Base-by-base conservation (phyloP, 768 basidiomycete species). In the Postia placenta region DNA sequence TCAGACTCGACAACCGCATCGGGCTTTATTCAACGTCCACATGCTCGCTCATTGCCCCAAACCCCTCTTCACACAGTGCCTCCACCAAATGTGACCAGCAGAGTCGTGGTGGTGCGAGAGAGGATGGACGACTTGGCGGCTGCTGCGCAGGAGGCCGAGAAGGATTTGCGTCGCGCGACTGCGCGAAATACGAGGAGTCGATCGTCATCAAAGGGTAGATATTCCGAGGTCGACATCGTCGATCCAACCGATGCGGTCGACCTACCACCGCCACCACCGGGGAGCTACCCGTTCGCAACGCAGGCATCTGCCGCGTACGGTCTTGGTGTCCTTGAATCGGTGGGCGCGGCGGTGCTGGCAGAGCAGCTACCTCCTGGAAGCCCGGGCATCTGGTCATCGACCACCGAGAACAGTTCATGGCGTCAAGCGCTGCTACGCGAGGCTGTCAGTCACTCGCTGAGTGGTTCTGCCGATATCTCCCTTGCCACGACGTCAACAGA, bases 201-300 rank as follows among this genome's bases (percentile, higher is more conserved):
- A 25, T 66, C 71, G n/a, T 70, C 73, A 51, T 67, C 66, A 45
- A 62, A 59, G 37, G 67, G 66, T 52, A 59, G 64, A 43, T 58
- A 64, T 45, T 55, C 61, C n/a, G 64, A 74, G 53, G 75, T 80
- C 60, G 71, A 81, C 57, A 73, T 86, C 47, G 81, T 91, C 56
- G 89, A 92, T 66, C 89, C 89, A 11, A 92, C 89, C 22, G 90
- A 91, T 58, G 77, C 76, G 22, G 88, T 92, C 28, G 89, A 92
- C 60, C 61, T 91, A 27, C 89, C 89, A 0, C 81, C 74, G 4
- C 83, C 81, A 11, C 83, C 80, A 5, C 79, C 83, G 28, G 70
- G 81, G 30, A 73, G 72, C 28, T 87, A 86, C 60, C 83, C 82
- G 1, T 84, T 90, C 56, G 79, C 83, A 5, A 77, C 85, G 33